Base-by-base conservation (phyloP, 768 basidiomycete genomes). In the Trametes punicea region DNA sequence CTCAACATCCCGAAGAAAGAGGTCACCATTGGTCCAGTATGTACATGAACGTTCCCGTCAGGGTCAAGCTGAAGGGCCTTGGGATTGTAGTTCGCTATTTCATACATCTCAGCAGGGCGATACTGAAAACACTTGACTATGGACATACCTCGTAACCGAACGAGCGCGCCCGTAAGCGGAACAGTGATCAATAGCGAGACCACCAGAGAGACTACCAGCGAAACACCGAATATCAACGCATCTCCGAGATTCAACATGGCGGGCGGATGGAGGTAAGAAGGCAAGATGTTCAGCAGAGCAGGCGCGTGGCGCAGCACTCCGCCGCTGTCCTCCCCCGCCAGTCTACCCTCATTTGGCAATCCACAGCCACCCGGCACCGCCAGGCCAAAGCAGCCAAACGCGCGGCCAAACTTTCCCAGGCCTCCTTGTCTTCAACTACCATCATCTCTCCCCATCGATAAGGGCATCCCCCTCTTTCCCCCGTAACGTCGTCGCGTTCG, bases 61-160 rank as follows among this genome's bases (percentile, higher is more conserved):
- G 78, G 73, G 69, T 92, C 90, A 36, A 93, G 77, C 49, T 86
- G 88, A 36, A 93, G 82, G 31, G 87, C 88, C 69, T 87, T 88
- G 2, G 91, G 91, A 65, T 88, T 90, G 74, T 88, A 93, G 67
- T 93, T 90, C 31, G 65, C 58, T 60, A 21, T 18, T 11, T 10
- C 30, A 11, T 16, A 41, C n/a, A 44, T 41, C 20, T 42, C 34
- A 33, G 29, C 16, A 36, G 15, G 23, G 33, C 46, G 15, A 39
- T 26, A 13, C 4, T 16, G 20, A 21, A 7, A 26, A 2, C n/a
- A 33, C 8, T 25, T 10, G 7, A 30, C 6, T 18, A 31, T 11
- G n/a, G 33, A 51, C 51, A 51, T 18, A 27, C 88, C 88, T 70
- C 91, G 78, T 67, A 88, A 84, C 44, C 90, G 79, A 7, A 92